Base-by-base conservation (phyloP, 768 basidiomycete genomes). In the Mycena crocata region DNA sequence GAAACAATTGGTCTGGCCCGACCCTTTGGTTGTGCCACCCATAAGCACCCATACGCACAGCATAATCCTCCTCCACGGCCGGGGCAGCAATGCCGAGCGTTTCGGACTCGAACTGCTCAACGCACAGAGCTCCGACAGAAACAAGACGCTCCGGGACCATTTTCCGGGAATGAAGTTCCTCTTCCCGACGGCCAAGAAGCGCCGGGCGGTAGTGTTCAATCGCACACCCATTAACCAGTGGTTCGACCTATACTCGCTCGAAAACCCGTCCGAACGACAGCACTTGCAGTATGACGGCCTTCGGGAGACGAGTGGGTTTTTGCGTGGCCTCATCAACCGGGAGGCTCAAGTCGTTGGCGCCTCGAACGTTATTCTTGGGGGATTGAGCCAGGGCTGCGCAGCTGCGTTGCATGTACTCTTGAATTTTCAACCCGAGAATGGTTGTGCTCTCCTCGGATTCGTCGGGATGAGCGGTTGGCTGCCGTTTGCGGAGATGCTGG, bases 51-150 rank as follows among this genome's bases (percentile, higher is more conserved):
- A 66, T 24, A 66, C 65, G 2, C 65, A 66, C 21, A 66, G 37
- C 45, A 45, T 66, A 4, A 66, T 66, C 35, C 51, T 66, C 8
- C 65, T 66, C 12, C 65, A 66, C 44, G 65, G 65, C 23, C 49
- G 65, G 5, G 65, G 65, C 26, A 66, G 65, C 51, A 66, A 55
- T n/a, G 65, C 50, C 34, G 58, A 60, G 57, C 65, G 65, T 45
- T 66, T 66, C 19, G 65, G 65, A 2, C 65, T 59, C 24, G 57
- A 60, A 28, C 45, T 66, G 2, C 58, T 66, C 44, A 46, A 45
- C 8, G 57, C 65, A 4, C 44, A 24, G 34, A 39, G 34, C 23
- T 59, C 52, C 6, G 57, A 51, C 44, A 17, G 23, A 3, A 37
- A 13, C 30, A 50, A 49, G 30, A 60, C 65, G 14, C 65, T 66